A percentile compares a stretch with the other conserved stretches of the same genome.
Evolutionary conservation across 2,329 filamentous ascomycete species (phyloP).

Genomic region (Canariomyces notabilis): DNA sequence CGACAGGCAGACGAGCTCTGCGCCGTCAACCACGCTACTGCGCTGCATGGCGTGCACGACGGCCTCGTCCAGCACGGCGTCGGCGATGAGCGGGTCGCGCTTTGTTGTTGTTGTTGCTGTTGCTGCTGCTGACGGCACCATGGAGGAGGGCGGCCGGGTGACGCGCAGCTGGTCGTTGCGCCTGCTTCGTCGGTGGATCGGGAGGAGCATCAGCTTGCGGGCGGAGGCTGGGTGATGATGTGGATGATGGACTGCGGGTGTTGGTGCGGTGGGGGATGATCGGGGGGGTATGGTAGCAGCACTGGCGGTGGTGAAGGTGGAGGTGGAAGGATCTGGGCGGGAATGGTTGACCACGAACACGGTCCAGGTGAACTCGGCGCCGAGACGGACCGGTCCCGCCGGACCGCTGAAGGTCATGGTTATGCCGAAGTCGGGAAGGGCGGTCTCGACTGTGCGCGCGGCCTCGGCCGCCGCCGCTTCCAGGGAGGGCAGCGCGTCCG

Average conservation of each 20-base stretch:
- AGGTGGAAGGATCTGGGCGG: conserved; percentile 33
- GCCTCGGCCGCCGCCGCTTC: conserved; percentile 45
- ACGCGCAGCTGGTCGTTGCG: conserved; percentile 52
- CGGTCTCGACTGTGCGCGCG: conserved; percentile 35
- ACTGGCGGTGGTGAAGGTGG: conserved; percentile 34
- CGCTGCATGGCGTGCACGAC: conserved; percentile 67
- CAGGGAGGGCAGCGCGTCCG: conserved; percentile 55
- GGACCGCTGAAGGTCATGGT: conserved; percentile 71
- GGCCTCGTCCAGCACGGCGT: conserved; percentile 67
- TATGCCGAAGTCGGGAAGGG: conserved; percentile 60
- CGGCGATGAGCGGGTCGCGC: conserved; percentile 39
- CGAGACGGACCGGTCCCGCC: conserved; percentile 49
- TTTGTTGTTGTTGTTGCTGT: too few species aligned
- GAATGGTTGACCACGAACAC: conserved; percentile 73
- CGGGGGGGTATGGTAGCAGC: neutral
- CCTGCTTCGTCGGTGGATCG: conserved; percentile 57
- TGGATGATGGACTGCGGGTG: too few species aligned
- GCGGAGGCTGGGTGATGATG: too few species aligned
- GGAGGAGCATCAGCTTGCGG: conserved; percentile 66
- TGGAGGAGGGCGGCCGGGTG: conserved; percentile 49
- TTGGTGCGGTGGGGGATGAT: conserved; percentile 20
- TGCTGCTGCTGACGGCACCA: too few species aligned
- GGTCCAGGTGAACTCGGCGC: conserved; percentile 65
- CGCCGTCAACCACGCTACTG: conserved; percentile 56
- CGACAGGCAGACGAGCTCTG: conserved; percentile 71